These are phyloP conservation scores for Suillus americanus DNA, from an alignment of 768 basidiomycete genomes.

Conservation along the genomic window DNA sequence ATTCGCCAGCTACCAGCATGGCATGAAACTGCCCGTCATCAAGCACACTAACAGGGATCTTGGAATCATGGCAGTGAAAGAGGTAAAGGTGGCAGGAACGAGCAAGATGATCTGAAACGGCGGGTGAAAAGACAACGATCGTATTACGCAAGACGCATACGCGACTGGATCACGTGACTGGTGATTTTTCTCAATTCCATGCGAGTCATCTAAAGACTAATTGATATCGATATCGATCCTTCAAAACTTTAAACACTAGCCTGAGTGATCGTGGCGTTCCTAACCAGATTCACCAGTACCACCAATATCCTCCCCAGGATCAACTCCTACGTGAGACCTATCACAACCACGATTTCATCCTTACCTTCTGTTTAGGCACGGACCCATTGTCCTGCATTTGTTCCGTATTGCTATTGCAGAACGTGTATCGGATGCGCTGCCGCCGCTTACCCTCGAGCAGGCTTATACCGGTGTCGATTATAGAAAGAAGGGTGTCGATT, in stretches of 20 bases:
- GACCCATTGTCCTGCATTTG: conserved; percentile 65
- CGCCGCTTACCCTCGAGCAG: conserved; percentile 66
- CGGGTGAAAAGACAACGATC: no score
- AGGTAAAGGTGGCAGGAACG: no score
- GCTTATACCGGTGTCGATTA: conserved; percentile 86
- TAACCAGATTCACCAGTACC: neutral
- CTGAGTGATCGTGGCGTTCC: neutral
- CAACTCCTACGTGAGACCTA: conserved; percentile 2
- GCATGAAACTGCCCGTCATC: no score
- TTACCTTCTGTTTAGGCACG: conserved; percentile 44
- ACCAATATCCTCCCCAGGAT: neutral
- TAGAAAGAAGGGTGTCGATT: conserved; percentile 93
- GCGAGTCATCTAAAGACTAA: neutral
- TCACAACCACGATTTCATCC: conserved; percentile 29
- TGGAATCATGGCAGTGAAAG: no score
- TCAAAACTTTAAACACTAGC: no score
- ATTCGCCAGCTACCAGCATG: no score
- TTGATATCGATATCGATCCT: no score
- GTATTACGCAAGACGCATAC: neutral
- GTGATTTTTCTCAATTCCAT: neutral
- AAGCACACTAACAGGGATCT: no score
- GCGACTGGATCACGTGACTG: neutral
- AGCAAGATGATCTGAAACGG: no score
- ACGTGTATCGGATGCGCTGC: conserved; percentile 63
- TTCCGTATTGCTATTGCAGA: conserved; percentile 83